Evolutionary conservation across 345 rosid species (phyloP), one percentile per base, ranked within the genome.

Genomic region (Ailanthus altissimus): DNA sequence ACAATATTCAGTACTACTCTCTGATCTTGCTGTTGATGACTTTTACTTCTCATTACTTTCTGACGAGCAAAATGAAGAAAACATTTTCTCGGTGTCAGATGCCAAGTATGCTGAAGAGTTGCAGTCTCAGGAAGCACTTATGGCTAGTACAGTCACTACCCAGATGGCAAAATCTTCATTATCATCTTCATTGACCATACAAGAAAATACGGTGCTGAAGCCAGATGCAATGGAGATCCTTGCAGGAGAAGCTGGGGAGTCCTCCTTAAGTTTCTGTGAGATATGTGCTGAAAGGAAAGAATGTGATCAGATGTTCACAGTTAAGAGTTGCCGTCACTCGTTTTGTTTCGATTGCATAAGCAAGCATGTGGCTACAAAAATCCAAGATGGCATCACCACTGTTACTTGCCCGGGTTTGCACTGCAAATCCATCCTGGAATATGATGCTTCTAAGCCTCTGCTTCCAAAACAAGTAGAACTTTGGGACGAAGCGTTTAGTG

Each of bases 241-340:
- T 3, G 36, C n/a, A 26, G 42, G 32, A 26, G 79, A 54, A 40
- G 38, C 75, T 2, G 79, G 59, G 0, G 85, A 84, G 26, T 82
- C 91, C 21, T 84, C 87, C 5, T 65, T 38, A 46, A 76, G 74
- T 6, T 78, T 82, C 63, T 91, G 94, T n/a, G 86, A 81, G 49
- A 92, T 93, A 12, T 93, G 97, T 20, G 76, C 68, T 45, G 93
- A 92, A 51, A 81, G 54, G 4, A 89, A 87, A 72, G 88, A 83
- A 46, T 45, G 0, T 0, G 79, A 81, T 5, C 78, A 85, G 43
- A 84, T 89, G 82, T 84, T 89, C 84, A 71, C 36, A 58, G 79
- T 62, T 26, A 64, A 70, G 20, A 72, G 63, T 0, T 92, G 98
- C 15, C 15, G 71, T 32, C 98, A 94, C 73, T 73, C 85, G 0